Evolutionary conservation across 1,284 basidiomycete genomes (phyloP), one percentile per base, ranked within the genome.

Genomic region (Rhodotorula sp.): DNA sequence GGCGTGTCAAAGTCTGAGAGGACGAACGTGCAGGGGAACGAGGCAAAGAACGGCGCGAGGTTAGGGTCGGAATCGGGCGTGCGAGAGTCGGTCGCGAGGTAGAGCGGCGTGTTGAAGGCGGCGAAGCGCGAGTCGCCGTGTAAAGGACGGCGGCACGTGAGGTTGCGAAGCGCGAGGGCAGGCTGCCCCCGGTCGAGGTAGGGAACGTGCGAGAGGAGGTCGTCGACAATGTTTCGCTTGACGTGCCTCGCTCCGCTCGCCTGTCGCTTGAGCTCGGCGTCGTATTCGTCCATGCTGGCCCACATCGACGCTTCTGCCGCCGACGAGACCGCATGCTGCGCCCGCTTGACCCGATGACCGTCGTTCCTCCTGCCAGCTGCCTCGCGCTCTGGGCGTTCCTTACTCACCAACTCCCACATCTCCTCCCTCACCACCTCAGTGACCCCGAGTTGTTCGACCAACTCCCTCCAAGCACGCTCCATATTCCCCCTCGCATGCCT

Each of bases 401-500:
- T 44, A 15, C 39, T 44, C 39, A 15, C 39, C 39, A 13, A 44
- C 19, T 10, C 39, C 69, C 72, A 74, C 69, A 74, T 64, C 47
- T 64, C 64, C 17, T 64, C 59, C 6, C 49, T 24, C 34, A 54
- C 62, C 2, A 22, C 64, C 2, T 20, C n/a, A 15, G n/a, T 34
- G 4, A 67, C 62, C 20, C 67, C 65, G 22, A 71, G 29, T 9
- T 19, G 9, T 19, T 55, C 29, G 2, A 59, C 62, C 6, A 71
- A 36, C 17, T 7, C 19, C 53, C 64, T 49, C 72, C 69, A 74
- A 17, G 65, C 58, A 4, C 3, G 13, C 54, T 67, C 54, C 60
- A 68, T 67, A 64, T 78, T 75, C n/a, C 66, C 72, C 30, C 77
- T 73, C 15, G 82, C 82, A 22, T 82, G 79, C 17, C 74, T 74